A percentile compares a stretch with the other conserved stretches of the same genome.
Evolutionary conservation across 2,329 filamentous ascomycete genomes (phyloP).

Genomic region (Myotisia sp.): DNA sequence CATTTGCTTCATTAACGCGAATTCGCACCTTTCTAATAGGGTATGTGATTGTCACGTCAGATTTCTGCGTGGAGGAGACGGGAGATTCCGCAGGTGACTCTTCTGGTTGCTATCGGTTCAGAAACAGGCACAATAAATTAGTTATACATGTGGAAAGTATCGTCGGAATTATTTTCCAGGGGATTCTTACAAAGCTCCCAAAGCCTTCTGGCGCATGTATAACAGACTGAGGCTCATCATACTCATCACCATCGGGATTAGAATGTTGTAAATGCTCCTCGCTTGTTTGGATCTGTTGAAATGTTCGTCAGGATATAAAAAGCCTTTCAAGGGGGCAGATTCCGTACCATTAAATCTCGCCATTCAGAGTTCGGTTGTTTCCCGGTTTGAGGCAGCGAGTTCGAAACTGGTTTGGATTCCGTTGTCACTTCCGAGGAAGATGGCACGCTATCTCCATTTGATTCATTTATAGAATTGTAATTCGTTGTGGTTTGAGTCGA

Average conservation of each 20-base stretch:
- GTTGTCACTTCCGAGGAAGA: no score
- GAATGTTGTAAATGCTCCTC: constrained; percentile 11
- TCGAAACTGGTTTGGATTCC: no score
- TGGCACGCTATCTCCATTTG: no score
- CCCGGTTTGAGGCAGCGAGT: no score
- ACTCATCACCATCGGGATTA: constrained; percentile 46
- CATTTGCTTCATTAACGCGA: no score
- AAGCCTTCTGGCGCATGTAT: constrained; percentile 84
- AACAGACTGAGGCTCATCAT: constrained; percentile 59
- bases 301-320: constrained; percentile 5
- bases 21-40: constrained; percentile 23
- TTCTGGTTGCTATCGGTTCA: constrained; percentile 7
- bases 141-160: not conserved
- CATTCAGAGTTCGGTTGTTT: no score
- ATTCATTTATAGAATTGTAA: no score
- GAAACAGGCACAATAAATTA: constrained; percentile 5
- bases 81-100: constrained; percentile 12
- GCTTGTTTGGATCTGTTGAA: constrained; percentile 20
- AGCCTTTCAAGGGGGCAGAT: not conserved
- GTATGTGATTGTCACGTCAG: constrained; percentile 23
- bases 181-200: constrained; percentile 54
- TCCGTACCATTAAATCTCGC: not conserved
- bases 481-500: no score
- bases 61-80: constrained; percentile 18
- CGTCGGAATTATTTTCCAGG: no score